Conservation (phyloP, 805 yeast genomes). For the Isabelozyma heimii region DNA sequence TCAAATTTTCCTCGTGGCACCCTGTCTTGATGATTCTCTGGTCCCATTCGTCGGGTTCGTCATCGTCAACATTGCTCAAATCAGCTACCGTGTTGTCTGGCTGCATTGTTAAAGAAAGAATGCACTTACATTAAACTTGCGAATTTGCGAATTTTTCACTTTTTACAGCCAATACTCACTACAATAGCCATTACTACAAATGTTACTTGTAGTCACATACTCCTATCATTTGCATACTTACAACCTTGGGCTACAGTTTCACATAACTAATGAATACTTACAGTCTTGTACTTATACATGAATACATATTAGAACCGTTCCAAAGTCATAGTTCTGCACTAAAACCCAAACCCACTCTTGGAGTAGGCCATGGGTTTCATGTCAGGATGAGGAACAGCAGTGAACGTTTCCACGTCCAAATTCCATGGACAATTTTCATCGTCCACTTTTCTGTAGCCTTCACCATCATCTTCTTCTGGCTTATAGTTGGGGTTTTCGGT, state of each 20-base stretch:
- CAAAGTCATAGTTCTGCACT: neutral
- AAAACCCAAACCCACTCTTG: slow-evolving; percentile 43
- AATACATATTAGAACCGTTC: too few relatives aligned
- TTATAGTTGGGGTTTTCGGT: slow-evolving; percentile 43
- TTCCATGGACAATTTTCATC: slow-evolving; percentile 43
- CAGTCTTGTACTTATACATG: too few relatives aligned
- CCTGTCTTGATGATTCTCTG: slow-evolving; percentile 44
- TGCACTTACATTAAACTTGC: neutral
- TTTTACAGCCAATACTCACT: too few relatives aligned
- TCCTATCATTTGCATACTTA: neutral
- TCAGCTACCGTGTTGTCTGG: neutral
- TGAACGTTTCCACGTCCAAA: slow-evolving; percentile 59
- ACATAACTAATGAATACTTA: too few relatives aligned
- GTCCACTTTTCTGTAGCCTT: slow-evolving; percentile 34
- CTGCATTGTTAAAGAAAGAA: neutral
- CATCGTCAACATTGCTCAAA: slow-evolving; percentile 19
- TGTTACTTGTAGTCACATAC: too few relatives aligned
- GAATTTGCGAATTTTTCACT: too few relatives aligned
- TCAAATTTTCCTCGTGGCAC: slow-evolving; percentile 40
- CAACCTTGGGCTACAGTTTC: too few relatives aligned
- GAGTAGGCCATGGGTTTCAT: slow-evolving; percentile 92
- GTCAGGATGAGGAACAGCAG: slow-evolving; percentile 86
- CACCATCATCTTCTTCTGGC: slow-evolving; percentile 43
- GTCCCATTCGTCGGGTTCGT: slow-evolving; percentile 48
- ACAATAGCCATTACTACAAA: too few relatives aligned